Base-by-base conservation (phyloP, 495 filamentous ascomycete genomes). In the Aspergillus carlsbadensis region DNA sequence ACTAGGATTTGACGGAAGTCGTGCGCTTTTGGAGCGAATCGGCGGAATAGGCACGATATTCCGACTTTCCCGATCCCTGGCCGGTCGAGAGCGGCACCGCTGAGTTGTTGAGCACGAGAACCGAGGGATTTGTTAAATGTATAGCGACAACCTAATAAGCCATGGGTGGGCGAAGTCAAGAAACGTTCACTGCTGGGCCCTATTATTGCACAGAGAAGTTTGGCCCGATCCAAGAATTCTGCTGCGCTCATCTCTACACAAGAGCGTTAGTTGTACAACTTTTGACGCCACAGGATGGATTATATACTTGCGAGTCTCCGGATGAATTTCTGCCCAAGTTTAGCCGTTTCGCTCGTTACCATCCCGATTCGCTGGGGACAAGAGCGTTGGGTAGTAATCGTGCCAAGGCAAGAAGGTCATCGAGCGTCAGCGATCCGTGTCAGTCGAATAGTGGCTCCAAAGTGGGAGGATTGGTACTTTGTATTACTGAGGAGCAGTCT, bases 61-160 rank as follows among this genome's bases (percentile, higher is more conserved):
- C 43, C 42, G 31, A 47, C n/a, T 14, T 52, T 4, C 8, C 37
- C 49, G 43, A 56, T 26, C 43, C n/a, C 34, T 56, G 14, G 43
- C 22, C 22, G 4, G 22, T 48, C 21, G 13, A 11, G 34, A 21
- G 35, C 26, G 26, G 14, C 33, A 39, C 13, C n/a, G 49, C 11
- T 24, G 47, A 17, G 45, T 36, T 40, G 33, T 47, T 55, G 43
- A 36, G 14, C 14, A 18, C 21, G 21, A 41, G 13, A 41, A 39
- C 33, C 18, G 43, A 11, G 40, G 11, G 52, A 15, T 10, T n/a
- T 13, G 41, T 29, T 20, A 36, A 20, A 29, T 31, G 6, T 10
- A 17, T 37, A 21, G 7, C n/a, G 34, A 20, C 18, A n/a, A 17
- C 14, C 26, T 47, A 33, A 40, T 24, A 29, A 35, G 34, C 6